Evolutionary conservation across 2,329 filamentous ascomycete species (phyloP).

Genomic region (Sclerotinia subarctica): DNA sequence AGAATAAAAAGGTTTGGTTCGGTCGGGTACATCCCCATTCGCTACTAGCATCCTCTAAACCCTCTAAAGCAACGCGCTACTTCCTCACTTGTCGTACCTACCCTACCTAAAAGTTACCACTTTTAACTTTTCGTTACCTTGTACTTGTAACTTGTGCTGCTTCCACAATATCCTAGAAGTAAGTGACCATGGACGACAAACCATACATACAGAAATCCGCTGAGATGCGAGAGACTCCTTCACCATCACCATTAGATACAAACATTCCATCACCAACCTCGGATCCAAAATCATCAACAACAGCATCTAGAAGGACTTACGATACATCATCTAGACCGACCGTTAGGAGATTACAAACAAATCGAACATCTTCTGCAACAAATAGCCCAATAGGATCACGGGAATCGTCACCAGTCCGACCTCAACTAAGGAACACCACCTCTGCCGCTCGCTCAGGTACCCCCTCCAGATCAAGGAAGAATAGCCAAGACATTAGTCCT

Average conservation of each 20-base stretch:
- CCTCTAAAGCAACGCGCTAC: neutral
- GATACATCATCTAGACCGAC: conserved; percentile 31
- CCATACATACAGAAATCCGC: conserved; percentile 1
- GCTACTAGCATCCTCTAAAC: neutral
- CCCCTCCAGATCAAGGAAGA: conserved; percentile 58
- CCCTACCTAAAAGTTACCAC: conserved; percentile 6
- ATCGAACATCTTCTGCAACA: conserved; percentile 40
- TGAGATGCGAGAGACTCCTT: conserved; percentile 16
- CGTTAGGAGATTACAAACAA: conserved; percentile 32
- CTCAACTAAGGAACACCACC: conserved; percentile 30
- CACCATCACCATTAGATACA: conserved; percentile 12
- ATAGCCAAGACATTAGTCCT: conserved; percentile 65
- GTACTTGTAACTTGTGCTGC: conserved; percentile 1
- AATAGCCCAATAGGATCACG: conserved; percentile 48
- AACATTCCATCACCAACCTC: conserved; percentile 11
- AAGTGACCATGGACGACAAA: conserved; percentile 20
- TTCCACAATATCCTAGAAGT: conserved; percentile 1
- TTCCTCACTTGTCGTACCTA: conserved; percentile 17
- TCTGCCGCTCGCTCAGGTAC: conserved; percentile 32
- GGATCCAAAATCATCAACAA: conserved; percentile 10
- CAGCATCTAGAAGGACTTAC: conserved; percentile 24
- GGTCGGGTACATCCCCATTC: conserved; percentile 18
- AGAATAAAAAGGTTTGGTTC: conserved; percentile 1
- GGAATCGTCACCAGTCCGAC: conserved; percentile 46
- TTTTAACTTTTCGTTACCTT: conserved; percentile 20